phyloP scores from a whole-genome alignment of 331 rosid genomes.

The Phaseolus coccineus region DNA sequence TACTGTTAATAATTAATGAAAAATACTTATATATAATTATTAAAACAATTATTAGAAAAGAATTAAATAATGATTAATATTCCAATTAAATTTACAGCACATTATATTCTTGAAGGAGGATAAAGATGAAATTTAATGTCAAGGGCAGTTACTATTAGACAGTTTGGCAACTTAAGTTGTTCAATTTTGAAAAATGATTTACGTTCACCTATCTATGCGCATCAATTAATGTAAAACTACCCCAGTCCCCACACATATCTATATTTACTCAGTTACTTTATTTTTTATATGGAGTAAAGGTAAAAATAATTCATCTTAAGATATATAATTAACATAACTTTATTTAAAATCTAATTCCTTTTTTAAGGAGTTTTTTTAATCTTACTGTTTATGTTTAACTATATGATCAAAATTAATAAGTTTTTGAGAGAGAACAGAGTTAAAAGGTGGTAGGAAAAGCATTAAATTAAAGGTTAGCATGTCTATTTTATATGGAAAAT shows the following conservation, averaged over 20 bases:
- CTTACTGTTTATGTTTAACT: neutral
- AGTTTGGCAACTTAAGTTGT: neutral
- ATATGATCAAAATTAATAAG: neutral
- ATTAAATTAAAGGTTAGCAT: neutral
- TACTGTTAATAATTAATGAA: too few relatives aligned
- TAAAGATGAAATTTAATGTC: neutral
- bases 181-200: neutral
- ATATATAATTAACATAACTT: neutral
- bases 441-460: neutral
- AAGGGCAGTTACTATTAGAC: neutral
- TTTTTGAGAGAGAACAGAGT: neutral
- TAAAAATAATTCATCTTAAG: neutral
- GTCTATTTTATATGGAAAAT: neutral
- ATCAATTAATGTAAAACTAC: conserved; percentile 10
- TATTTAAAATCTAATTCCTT: neutral
- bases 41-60: neutral
- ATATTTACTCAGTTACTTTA: neutral
- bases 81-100: neutral
- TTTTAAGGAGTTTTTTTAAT: neutral
- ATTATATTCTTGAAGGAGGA: neutral
- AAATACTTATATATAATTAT: neutral
- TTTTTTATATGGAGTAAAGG: neutral
- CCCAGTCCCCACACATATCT: neutral
- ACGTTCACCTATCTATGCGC: neutral
- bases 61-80: neutral